A percentile compares a stretch with the other conserved stretches of the same genome.
These are phyloP conservation scores for Cryptococcus sp. DNA, from an alignment of 1,284 basidiomycete species.

Conservation along the genomic window DNA sequence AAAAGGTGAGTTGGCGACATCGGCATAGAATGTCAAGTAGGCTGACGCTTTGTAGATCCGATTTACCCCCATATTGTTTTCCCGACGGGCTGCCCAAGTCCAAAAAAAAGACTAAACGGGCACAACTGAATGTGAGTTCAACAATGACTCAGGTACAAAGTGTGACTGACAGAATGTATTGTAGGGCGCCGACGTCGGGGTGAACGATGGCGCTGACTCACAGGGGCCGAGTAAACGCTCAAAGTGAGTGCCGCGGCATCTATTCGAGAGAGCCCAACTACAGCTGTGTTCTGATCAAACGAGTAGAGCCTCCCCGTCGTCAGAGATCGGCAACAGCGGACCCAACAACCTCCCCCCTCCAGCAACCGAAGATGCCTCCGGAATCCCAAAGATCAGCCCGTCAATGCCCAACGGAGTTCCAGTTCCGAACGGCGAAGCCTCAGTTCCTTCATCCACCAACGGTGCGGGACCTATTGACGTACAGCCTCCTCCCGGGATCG, in stretches of 20 bases:
- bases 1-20: conserved; percentile 64
- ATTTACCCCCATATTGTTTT: conserved; percentile 44
- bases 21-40: neutral
- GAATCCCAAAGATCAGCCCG: neutral
- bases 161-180: neutral
- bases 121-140: conserved; percentile 34
- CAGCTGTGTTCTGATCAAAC: too few relatives aligned
- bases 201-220: conserved; percentile 30
- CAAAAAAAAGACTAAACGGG: conserved; percentile 45
- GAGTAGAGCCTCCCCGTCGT: neutral
- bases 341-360: neutral
- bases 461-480: conserved; percentile 15
- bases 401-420: conserved; percentile 14
- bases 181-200: conserved; percentile 21
- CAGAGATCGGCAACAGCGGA: neutral
- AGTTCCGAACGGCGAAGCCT: conserved; percentile 30
- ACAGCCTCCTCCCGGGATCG: conserved; percentile 37
- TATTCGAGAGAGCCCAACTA: neutral
- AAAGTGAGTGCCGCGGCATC: conserved; percentile 25
- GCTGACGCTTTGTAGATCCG: conserved; percentile 26
- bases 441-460: conserved; percentile 17
- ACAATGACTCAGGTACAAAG: neutral
- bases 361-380: neutral
- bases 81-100: conserved; percentile 43
- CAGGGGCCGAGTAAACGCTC: conserved; percentile 45